These are phyloP conservation scores for Chytridium lagenaria DNA, from an alignment of 371 early-diverging fungal species.

Conservation along the genomic window DNA sequence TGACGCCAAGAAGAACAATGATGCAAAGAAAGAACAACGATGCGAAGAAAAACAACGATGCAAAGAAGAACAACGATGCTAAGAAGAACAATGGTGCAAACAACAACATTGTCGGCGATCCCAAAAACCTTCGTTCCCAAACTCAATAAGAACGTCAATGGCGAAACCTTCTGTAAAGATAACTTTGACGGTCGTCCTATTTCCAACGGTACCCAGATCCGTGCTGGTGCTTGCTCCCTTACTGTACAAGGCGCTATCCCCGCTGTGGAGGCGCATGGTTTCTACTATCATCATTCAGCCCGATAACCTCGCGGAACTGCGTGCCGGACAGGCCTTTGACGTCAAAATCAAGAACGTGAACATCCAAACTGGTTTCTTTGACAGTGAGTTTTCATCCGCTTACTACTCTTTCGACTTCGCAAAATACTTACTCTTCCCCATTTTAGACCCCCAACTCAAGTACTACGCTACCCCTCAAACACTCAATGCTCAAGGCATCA, in stretches of 20 bases:
- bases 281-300: slow-evolving; percentile 48
- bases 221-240: slow-evolving; percentile 36
- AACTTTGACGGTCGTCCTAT: slow-evolving; percentile 19
- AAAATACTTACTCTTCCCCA: no score
- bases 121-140: neutral
- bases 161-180: slow-evolving; percentile 35
- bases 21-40: no score
- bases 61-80: no score
- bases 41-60: no score
- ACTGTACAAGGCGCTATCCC: slow-evolving; percentile 46
- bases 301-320: slow-evolving; percentile 27
- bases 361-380: slow-evolving; percentile 49
- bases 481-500: slow-evolving; percentile 40
- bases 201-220: slow-evolving; percentile 38
- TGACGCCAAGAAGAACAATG: no score
- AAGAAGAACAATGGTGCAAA: no score
- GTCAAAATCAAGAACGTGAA: slow-evolving; percentile 35
- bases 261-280: slow-evolving; percentile 44
- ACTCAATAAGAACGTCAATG: neutral
- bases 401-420: no score
- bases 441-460: slow-evolving; percentile 33
- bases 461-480: slow-evolving; percentile 50
- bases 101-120: no score
- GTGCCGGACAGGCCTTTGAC: slow-evolving; percentile 21
- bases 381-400: no score